These are phyloP conservation scores for Aureobasidium namibiae DNA, from an alignment of 2,329 filamentous ascomycete species.

Conservation along the genomic window DNA sequence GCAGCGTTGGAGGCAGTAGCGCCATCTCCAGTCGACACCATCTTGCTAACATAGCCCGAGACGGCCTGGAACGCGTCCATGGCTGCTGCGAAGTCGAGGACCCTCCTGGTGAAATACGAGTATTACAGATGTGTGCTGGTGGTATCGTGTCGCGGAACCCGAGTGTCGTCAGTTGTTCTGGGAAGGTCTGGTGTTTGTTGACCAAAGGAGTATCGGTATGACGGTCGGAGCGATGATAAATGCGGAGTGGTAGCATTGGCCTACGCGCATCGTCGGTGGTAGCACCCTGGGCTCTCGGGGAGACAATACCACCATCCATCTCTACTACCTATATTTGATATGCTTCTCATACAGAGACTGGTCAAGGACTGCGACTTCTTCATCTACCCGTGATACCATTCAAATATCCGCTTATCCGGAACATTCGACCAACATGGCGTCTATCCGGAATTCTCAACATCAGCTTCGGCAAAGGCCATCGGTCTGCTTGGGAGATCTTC, in stretches of 20 bases:
- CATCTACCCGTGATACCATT: too few species aligned
- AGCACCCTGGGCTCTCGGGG: too few species aligned
- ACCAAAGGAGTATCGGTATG: not conserved
- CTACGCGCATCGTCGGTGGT: too few species aligned
- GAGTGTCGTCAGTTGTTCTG: not conserved
- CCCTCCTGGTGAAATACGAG: not conserved
- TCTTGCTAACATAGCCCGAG: constrained; percentile 91
- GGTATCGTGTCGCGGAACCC: not conserved
- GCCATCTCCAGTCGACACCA: constrained; percentile 74
- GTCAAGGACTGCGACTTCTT: not conserved
- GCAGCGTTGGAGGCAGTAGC: constrained; percentile 55
- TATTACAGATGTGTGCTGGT: not conserved
- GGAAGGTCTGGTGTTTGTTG: not conserved
- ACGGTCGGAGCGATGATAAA: constrained; percentile 7
- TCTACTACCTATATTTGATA: too few species aligned
- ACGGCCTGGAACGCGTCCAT: constrained; percentile 96
- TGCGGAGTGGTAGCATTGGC: too few species aligned
- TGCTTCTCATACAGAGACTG: not conserved
- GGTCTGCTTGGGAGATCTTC: not conserved
- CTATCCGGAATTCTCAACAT: not conserved
- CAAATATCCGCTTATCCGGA: not conserved
- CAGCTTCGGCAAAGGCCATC: not conserved
- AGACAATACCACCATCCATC: not conserved
- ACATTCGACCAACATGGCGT: not conserved
- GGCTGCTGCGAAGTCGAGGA: not conserved